These are phyloP conservation scores for Chenopodium formosanum DNA, from an alignment of 148 eudicot genomes.

Conservation along the genomic window DNA sequence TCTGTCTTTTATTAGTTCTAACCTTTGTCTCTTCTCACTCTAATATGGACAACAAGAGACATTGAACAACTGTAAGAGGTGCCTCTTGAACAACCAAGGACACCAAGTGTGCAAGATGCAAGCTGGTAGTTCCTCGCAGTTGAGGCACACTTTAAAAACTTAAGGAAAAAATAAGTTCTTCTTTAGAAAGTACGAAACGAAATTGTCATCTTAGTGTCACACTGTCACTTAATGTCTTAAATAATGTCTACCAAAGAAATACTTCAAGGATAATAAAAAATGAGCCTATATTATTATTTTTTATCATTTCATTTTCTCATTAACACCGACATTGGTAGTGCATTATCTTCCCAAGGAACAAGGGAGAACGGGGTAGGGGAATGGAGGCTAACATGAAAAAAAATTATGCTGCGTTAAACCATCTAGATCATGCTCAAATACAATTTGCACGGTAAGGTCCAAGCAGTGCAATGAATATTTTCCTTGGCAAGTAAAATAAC, in stretches of 20 bases:
- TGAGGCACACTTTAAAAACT: background rate
- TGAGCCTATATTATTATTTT: background rate
- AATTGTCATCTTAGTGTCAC: background rate
- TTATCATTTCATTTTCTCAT: background rate
- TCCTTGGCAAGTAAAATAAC: conserved; percentile 1
- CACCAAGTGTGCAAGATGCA: background rate
- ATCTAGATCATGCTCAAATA: background rate
- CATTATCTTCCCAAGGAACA: background rate
- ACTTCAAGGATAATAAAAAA: background rate
- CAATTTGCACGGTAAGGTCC: background rate
- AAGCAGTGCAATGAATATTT: background rate
- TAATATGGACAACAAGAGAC: no score
- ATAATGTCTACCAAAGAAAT: background rate
- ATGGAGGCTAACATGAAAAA: background rate
- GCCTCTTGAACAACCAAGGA: background rate
- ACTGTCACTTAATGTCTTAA: background rate
- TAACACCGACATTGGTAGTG: background rate
- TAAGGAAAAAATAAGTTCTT: background rate
- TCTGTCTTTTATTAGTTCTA: no score
- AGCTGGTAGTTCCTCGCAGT: background rate
- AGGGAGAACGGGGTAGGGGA: background rate
- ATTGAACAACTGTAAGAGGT: background rate
- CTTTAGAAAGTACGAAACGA: background rate
- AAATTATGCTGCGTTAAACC: background rate
- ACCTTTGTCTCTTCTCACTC: no score